A percentile compares a stretch with the other conserved stretches of the same genome.
These are phyloP conservation scores for Syzygium oleosum DNA, from an alignment of 345 rosid species.

Conservation along the genomic window DNA sequence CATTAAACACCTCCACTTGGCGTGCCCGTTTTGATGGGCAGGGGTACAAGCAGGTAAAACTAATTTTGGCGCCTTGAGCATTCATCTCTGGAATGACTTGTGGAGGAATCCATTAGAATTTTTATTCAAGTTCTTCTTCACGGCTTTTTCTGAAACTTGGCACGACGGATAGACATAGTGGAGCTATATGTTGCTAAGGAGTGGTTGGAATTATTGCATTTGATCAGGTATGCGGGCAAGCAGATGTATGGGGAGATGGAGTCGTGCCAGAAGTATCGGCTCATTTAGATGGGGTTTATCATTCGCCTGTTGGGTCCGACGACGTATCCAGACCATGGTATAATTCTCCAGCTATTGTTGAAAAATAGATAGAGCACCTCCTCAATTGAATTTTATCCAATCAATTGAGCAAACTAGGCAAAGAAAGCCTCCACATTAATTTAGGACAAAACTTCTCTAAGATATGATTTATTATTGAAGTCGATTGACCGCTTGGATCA, in stretches of 20 bases:
- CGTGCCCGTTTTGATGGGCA: conserved; percentile 87
- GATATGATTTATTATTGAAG: not conserved
- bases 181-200: not conserved
- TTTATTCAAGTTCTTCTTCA: not conserved
- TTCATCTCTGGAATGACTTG: not conserved
- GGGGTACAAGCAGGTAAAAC: conserved; percentile 85
- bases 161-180: not conserved
- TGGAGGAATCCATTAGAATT: not conserved
- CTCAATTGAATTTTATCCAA: conserved; percentile 20
- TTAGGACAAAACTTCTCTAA: not conserved
- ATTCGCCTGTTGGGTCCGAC: conserved; percentile 88
- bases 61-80: not conserved
- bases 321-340: conserved; percentile 72
- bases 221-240: conserved; percentile 69
- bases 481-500: not conserved
- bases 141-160: not conserved
- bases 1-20: conserved; percentile 18
- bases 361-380: conserved; percentile 72
- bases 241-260: conserved; percentile 97
- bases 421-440: not conserved
- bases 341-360: conserved; percentile 61
- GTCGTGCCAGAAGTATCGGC: conserved; percentile 88
- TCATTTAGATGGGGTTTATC: conserved; percentile 76
- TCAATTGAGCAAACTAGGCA: not conserved
- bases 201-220: not conserved